phyloP scores from a whole-genome alignment of 2,329 filamentous ascomycete species.

The Calonectria henricotiae region DNA sequence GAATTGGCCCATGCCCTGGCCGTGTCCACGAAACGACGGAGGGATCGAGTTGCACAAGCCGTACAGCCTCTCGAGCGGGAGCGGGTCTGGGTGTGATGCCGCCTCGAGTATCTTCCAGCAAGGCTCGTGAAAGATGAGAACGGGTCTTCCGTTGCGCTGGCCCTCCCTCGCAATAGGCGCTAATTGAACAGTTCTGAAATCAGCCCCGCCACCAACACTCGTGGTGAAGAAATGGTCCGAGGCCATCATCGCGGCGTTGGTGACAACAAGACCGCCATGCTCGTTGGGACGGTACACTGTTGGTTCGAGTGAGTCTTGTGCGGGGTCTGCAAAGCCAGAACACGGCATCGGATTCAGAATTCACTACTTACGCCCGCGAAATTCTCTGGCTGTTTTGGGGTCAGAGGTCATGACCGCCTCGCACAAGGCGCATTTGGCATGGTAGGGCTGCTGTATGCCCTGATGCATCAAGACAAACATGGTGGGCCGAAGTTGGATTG shows the following conservation, averaged over 20 bases:
- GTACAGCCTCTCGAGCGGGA: constrained; percentile 9
- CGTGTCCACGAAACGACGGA: not conserved
- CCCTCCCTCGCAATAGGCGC: not conserved
- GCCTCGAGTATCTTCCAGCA: constrained; percentile 4
- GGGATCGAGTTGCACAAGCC: constrained; percentile 2
- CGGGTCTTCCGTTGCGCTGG: not conserved
- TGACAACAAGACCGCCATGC: not conserved
- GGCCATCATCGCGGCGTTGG: not conserved
- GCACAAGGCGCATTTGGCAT: not conserved
- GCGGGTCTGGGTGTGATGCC: not conserved
- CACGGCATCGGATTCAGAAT: not conserved
- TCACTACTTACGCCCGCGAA: constrained; percentile 3
- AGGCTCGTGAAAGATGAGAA: constrained; percentile 1
- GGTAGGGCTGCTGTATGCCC: not conserved
- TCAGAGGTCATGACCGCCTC: not conserved
- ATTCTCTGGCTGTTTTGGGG: not conserved
- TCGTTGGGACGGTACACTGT: constrained; percentile 17
- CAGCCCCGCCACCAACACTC: not conserved
- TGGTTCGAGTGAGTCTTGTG: not conserved
- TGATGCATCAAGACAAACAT: not conserved
- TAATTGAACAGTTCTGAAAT: not conserved
- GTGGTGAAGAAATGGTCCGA: not conserved
- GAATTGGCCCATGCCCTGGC: not conserved
- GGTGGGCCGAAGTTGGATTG: not conserved
- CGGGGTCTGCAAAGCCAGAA: constrained; percentile 3